Evolutionary conservation across 1,284 basidiomycete species (phyloP).

Genomic region (Ceratobasidium sp.): DNA sequence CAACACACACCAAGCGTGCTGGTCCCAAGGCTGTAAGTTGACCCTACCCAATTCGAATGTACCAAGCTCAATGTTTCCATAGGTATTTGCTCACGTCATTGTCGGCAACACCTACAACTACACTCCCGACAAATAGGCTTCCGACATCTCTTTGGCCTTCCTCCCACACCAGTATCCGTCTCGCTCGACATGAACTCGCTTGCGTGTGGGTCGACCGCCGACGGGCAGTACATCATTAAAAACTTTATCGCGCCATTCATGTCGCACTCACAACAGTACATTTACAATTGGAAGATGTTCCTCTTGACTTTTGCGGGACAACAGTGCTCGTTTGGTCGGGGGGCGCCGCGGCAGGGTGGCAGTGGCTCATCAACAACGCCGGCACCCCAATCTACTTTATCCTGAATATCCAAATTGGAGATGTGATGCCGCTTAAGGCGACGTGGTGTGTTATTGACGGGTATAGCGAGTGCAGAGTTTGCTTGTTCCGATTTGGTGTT

Average conservation of each 20-base stretch:
- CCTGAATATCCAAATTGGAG: conserved; percentile 56
- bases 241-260: conserved; percentile 54
- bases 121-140: conserved; percentile 54
- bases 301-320: conserved; percentile 60
- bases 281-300: conserved; percentile 56
- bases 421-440: conserved; percentile 52
- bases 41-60: neutral
- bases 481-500: neutral
- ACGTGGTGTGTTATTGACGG: conserved; percentile 58
- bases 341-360: conserved; percentile 11
- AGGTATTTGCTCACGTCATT: conserved; percentile 59
- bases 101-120: conserved; percentile 59
- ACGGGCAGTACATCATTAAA: conserved; percentile 54
- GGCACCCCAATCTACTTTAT: conserved; percentile 53
- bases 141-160: conserved; percentile 57
- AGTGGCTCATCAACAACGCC: conserved; percentile 19
- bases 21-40: conserved; percentile 28
- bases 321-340: conserved; percentile 50
- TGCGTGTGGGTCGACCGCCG: conserved; percentile 52
- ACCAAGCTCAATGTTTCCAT: neutral
- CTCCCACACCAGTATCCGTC: conserved; percentile 16
- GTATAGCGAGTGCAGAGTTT: conserved; percentile 34
- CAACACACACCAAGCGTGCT: conserved; percentile 2
- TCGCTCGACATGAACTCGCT: conserved; percentile 33
- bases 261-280: conserved; percentile 55